Conservation (phyloP, 305 asterid species). For the Fraxinus xanthoxyloides region DNA sequence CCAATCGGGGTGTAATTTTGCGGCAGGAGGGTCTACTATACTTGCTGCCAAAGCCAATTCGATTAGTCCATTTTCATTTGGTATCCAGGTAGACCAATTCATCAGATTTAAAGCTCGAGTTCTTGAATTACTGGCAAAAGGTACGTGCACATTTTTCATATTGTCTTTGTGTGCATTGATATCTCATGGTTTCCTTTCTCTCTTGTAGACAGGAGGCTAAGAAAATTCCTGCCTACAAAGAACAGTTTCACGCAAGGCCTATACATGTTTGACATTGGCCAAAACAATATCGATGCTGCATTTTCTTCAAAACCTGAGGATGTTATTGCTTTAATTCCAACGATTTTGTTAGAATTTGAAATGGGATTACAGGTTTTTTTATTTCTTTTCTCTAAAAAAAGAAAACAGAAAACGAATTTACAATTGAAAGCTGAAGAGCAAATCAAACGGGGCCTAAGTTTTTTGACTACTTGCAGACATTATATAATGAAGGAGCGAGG, state of each 20-base stretch:
- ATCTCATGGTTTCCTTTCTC: not conserved
- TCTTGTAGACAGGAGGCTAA: conserved; percentile 7
- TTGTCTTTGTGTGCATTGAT: not conserved
- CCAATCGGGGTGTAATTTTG: conserved; percentile 28
- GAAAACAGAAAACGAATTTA: not conserved
- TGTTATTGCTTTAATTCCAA: conserved; percentile 12
- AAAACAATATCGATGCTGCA: conserved; percentile 22
- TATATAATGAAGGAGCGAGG: conserved; percentile 21
- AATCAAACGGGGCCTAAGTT: not conserved
- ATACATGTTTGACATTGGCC: conserved; percentile 34
- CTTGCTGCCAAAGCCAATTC: conserved; percentile 20
- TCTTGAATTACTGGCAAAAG: conserved; percentile 14
- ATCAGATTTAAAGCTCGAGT: conserved; percentile 27
- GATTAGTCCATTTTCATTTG: conserved; percentile 27
- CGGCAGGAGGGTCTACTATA: conserved; percentile 25
- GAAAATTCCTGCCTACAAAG: conserved; percentile 10
- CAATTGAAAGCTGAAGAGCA: not conserved
- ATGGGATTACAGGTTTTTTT: conserved; percentile 7
- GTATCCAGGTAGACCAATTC: conserved; percentile 30
- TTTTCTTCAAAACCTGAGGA: conserved; percentile 8
- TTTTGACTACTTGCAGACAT: conserved; percentile 7
- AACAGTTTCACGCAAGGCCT: conserved; percentile 12
- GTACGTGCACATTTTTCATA: no score
- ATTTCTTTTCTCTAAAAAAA: not conserved
- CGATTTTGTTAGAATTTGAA: not conserved